phyloP scores from a whole-genome alignment of 331 rosid species.

The Arachis monticola region DNA sequence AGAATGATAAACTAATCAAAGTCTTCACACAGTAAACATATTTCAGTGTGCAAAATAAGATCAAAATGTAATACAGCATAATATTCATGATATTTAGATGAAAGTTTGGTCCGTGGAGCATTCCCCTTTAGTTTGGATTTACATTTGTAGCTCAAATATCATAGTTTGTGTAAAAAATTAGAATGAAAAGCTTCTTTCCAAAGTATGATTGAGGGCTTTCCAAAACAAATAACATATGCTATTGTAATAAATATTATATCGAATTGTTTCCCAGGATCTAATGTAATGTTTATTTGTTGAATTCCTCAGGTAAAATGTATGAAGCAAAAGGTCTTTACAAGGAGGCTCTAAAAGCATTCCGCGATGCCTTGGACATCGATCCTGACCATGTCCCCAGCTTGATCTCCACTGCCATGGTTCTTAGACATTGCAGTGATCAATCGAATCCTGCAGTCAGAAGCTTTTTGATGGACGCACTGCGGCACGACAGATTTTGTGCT shows the following conservation, averaged over 20 bases:
- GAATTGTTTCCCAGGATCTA: conserved; percentile 19
- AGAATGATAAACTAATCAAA: too few relatives aligned
- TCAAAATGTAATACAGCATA: conserved; percentile 11
- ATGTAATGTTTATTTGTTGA: conserved; percentile 3
- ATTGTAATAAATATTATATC: background rate
- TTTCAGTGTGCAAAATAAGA: background rate
- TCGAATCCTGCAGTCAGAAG: conserved; percentile 54
- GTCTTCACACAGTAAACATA: background rate
- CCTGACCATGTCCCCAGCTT: conserved; percentile 77
- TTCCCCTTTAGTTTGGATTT: background rate
- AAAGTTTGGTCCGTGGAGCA: background rate
- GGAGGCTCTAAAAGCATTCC: conserved; percentile 68
- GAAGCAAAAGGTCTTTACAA: conserved; percentile 70
- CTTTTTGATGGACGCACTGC: conserved; percentile 74
- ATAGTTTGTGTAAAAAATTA: background rate
- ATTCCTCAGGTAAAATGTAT: conserved; percentile 59
- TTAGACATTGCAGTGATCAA: conserved; percentile 47
- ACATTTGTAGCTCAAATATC: background rate
- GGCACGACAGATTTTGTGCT: conserved; percentile 65
- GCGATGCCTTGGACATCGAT: conserved; percentile 66
- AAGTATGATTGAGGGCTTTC: background rate
- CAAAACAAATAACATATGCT: background rate
- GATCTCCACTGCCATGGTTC: conserved; percentile 64
- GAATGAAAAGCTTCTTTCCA: background rate
- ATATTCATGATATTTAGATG: background rate